Conservation (phyloP, 2,329 filamentous ascomycete species). For the Reticulascus tulasneorum region DNA sequence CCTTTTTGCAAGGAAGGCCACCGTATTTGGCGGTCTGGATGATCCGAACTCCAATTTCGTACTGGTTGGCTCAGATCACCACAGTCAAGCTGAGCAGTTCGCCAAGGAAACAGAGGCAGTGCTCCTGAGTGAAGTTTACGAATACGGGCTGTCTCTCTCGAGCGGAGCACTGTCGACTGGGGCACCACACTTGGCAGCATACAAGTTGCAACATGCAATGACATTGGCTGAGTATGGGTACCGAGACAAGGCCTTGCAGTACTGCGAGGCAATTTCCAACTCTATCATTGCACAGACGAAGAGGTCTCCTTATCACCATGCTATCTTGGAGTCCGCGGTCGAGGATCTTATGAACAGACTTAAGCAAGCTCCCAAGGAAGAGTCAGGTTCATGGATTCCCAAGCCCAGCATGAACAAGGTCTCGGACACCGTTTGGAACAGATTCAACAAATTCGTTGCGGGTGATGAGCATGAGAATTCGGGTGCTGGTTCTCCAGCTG, state of each 20-base stretch:
- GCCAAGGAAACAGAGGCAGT: slow-evolving; percentile 79
- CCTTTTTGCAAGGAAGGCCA: slow-evolving; percentile 71
- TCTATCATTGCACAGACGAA: slow-evolving; percentile 78
- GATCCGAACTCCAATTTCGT: slow-evolving; percentile 76
- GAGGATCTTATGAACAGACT: slow-evolving; percentile 82
- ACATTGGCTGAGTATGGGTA: slow-evolving; percentile 80
- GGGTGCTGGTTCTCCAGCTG: slow-evolving; percentile 53
- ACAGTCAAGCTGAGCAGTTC: slow-evolving; percentile 65
- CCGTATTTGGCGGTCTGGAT: slow-evolving; percentile 77
- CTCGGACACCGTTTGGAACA: slow-evolving; percentile 82
- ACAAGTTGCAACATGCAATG: slow-evolving; percentile 87
- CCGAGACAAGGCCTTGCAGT: slow-evolving; percentile 78
- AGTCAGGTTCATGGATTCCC: slow-evolving; percentile 81
- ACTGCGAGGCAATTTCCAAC: slow-evolving; percentile 78
- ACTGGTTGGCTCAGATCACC: slow-evolving; percentile 80
- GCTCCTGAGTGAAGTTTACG: slow-evolving; percentile 93
- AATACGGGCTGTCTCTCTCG: slow-evolving; percentile 77
- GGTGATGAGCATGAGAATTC: slow-evolving; percentile 76
- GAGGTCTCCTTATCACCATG: slow-evolving; percentile 82
- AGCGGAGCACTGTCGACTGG: slow-evolving; percentile 50
- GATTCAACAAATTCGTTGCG: slow-evolving; percentile 93
- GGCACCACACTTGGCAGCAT: slow-evolving; percentile 79
- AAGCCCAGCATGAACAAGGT: slow-evolving; percentile 97
- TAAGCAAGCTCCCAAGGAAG: slow-evolving; percentile 79
- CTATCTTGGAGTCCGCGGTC: slow-evolving; percentile 66